Percentiles rank a stretch among this genome's conserved stretches.
Evolutionary conservation across 2,329 filamentous ascomycete genomes (phyloP).

Genomic region (Epichloe gansuensis): DNA sequence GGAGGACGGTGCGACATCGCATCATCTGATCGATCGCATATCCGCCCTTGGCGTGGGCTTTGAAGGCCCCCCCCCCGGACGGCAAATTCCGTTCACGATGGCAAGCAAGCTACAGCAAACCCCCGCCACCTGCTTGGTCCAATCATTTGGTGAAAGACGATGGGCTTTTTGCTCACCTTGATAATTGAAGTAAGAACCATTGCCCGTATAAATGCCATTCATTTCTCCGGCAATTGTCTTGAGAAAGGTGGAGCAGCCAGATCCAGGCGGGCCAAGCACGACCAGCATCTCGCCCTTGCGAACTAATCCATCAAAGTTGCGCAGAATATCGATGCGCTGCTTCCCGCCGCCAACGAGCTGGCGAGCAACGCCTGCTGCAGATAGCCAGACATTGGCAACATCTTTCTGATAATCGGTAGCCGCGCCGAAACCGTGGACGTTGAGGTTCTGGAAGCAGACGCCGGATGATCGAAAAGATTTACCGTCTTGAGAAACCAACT

Average conservation of each 20-base stretch:
- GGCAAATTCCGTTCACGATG: constrained; percentile 5
- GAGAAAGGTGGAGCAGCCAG: constrained; percentile 73
- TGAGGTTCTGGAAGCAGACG: constrained; percentile 54
- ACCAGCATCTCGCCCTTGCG: constrained; percentile 63
- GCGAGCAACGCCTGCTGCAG: constrained; percentile 29
- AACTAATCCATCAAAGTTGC: constrained; percentile 54
- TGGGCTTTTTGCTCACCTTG: constrained; percentile 39
- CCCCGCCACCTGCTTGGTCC: not conserved
- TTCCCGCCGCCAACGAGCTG: constrained; percentile 38
- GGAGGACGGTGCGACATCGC: not conserved
- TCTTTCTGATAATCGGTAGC: constrained; percentile 60
- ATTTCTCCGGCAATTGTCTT: constrained; percentile 78
- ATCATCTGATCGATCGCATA: not conserved
- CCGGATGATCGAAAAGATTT: constrained; percentile 47
- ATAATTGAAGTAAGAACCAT: constrained; percentile 66
- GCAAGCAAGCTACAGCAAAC: not conserved
- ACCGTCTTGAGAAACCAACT: constrained; percentile 38
- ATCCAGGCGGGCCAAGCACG: constrained; percentile 57
- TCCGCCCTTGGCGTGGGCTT: not conserved
- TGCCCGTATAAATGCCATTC: constrained; percentile 62
- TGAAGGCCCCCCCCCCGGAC: not conserved
- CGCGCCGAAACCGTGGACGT: constrained; percentile 53
- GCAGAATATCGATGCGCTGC: constrained; percentile 54
- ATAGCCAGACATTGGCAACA: constrained; percentile 48
- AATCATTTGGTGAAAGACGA: not conserved